Evolutionary conservation across 1,284 basidiomycete species (phyloP).

Genomic region (Clitocybe nebularis): DNA sequence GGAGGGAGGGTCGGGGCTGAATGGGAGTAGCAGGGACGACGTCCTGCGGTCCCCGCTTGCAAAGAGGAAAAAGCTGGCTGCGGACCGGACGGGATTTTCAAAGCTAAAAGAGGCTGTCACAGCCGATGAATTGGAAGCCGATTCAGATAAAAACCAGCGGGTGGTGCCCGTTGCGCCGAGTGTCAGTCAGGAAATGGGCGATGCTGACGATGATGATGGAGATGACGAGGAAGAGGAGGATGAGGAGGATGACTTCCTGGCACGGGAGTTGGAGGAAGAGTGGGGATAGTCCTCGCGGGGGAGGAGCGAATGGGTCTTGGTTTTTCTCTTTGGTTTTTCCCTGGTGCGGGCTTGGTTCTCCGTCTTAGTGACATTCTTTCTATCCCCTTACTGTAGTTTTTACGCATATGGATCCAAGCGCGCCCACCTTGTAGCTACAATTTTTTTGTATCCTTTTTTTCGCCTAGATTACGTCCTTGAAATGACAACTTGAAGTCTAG

Average conservation of each 20-base stretch:
- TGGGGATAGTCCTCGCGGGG: slow-evolving; percentile 68
- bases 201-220: slow-evolving; percentile 32
- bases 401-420: too few species aligned
- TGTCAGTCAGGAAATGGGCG: slow-evolving; percentile 24
- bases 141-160: not conserved
- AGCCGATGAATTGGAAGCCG: slow-evolving; percentile 44
- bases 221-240: slow-evolving; percentile 43
- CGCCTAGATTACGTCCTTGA: too few species aligned
- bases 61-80: slow-evolving; percentile 70
- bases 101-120: slow-evolving; percentile 63
- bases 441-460: too few species aligned
- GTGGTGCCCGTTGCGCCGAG: slow-evolving; percentile 12
- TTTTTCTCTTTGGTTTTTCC: too few species aligned
- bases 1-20: slow-evolving; percentile 35
- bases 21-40: slow-evolving; percentile 30
- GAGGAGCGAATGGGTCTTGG: too few species aligned
- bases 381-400: too few species aligned
- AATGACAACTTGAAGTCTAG: too few species aligned
- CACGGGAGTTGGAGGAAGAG: slow-evolving; percentile 69
- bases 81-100: slow-evolving; percentile 59
- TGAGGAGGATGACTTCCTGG: slow-evolving; percentile 69
- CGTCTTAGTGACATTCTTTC: too few species aligned
- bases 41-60: slow-evolving; percentile 63
- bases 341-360: too few species aligned
- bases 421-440: too few species aligned